Evolutionary conservation across 257 asterid species (phyloP), one percentile per base, ranked within the genome.

Genomic region (Nyctanthes arbortristis): DNA sequence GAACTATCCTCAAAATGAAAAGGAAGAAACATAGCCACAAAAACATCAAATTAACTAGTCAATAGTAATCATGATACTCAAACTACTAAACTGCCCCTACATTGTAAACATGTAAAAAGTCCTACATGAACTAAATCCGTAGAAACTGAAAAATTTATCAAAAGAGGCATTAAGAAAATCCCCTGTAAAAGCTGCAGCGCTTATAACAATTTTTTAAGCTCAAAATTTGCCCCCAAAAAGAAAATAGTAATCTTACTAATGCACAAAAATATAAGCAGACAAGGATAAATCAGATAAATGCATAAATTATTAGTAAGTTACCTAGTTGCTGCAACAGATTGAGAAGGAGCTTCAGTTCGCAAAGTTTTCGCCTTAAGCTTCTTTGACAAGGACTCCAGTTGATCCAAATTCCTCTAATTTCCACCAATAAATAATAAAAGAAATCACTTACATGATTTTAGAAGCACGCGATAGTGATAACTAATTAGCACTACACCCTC

Each of bases 251-350:
- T n/a, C n/a, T n/a, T n/a, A n/a, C n/a, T n/a, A 49, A 18, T 7
- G 25, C 58, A 18, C 29, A 20, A 49, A 49, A 12, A 49, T 20
- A 22, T 49, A 47, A 18, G 18, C 27, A 47, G 18, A 47, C 3
- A 3, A 47, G 28, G 56, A 18, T 47, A 47, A 47, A 47, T 16
- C 7, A 22, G 7, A 20, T 49, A 11, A 49, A 7, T 20, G 20
- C 6, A 20, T 30, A 57, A 20, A 49, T 25, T 4, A 57, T 61
- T 28, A 18, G 10, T 45, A 4, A 67, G 31, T 5, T 25, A 88
- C 99, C 99, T 88, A 35, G 99, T 91, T 13, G 99, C 99, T 2
- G 97, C 96, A 71, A 94, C 86, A 75, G 97, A 91, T 61, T 93
- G 97, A 10, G 96, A 84, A 12, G 96, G 96, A 80, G 96, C 92